Evolutionary conservation across 352 stramenopile genomes (phyloP).

Genomic region (Phytophthora aleatoria): DNA sequence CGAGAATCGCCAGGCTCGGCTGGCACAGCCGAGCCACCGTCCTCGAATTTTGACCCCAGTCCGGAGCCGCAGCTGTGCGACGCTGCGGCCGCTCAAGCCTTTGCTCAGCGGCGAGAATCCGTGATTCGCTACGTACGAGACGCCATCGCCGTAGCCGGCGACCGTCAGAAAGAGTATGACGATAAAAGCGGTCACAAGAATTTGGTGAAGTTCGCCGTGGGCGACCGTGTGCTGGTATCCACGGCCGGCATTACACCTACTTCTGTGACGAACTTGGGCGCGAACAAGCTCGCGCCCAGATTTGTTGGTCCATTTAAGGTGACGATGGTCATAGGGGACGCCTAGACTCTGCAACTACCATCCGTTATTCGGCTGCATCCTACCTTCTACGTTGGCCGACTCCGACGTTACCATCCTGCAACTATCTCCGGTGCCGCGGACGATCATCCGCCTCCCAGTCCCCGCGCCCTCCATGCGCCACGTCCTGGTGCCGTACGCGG

Average conservation of each 20-base stretch:
- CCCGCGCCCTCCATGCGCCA: background rate
- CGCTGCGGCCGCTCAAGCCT: background rate
- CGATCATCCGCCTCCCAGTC: background rate
- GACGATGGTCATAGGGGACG: background rate
- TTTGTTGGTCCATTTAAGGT: background rate
- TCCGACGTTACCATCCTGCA: background rate
- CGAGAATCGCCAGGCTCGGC: background rate
- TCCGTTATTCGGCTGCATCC: background rate
- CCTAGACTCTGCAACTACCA: background rate
- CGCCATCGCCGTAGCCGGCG: background rate
- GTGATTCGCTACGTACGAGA: conserved; percentile 4
- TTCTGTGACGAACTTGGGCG: background rate
- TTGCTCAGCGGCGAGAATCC: background rate
- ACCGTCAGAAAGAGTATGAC: conserved; percentile 29
- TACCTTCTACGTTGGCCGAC: background rate
- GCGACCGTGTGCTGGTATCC: conserved; percentile 23
- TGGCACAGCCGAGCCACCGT: background rate
- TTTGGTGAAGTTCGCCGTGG: conserved; percentile 7
- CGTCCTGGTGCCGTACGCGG: background rate
- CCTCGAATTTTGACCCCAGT: background rate
- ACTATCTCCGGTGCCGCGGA: background rate
- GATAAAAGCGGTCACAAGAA: conserved; percentile 21
- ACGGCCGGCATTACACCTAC: background rate
- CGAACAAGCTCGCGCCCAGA: background rate
- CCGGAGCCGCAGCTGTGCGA: too few relatives aligned